Conservation (phyloP, 805 yeast species). For the Starmerella asiatica region DNA sequence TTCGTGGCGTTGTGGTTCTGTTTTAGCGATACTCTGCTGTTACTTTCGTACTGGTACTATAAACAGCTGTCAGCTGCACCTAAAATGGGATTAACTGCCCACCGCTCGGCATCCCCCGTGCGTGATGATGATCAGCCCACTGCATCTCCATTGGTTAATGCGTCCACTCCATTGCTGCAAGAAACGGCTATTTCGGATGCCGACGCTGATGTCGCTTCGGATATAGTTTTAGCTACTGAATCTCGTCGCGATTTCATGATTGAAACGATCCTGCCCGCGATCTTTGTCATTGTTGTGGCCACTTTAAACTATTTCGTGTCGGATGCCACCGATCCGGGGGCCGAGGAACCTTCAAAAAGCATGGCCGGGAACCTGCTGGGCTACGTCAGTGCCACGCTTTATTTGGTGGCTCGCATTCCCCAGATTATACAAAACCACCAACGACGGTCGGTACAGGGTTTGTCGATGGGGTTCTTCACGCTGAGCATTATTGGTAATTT, state of each 20-base stretch:
- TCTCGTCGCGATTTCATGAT: slow-evolving; percentile 17
- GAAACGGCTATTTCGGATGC: slow-evolving; percentile 2
- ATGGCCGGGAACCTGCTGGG: slow-evolving; percentile 50
- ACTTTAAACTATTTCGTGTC: slow-evolving; percentile 43
- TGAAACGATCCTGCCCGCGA: slow-evolving; percentile 41
- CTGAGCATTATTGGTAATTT: slow-evolving; percentile 63
- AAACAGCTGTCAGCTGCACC: slow-evolving; percentile 9
- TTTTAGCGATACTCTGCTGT: slow-evolving; percentile 49
- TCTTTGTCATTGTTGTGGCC: slow-evolving; percentile 53
- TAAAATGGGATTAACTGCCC: background rate
- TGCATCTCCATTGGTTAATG: background rate
- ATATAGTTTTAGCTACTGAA: slow-evolving; percentile 19
- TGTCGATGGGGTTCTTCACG: slow-evolving; percentile 66
- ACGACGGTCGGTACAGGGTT: slow-evolving; percentile 71
- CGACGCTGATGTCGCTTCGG: background rate
- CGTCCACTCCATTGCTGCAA: slow-evolving; percentile 26
- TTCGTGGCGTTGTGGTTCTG: slow-evolving; percentile 66
- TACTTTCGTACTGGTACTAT: slow-evolving; percentile 48
- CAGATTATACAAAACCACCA: slow-evolving; percentile 70
- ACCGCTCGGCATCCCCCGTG: background rate
- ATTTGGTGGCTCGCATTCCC: slow-evolving; percentile 67
- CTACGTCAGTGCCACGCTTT: slow-evolving; percentile 52
- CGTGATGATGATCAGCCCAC: slow-evolving; percentile 2
- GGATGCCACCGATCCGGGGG: slow-evolving; percentile 15
- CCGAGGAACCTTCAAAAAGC: slow-evolving; percentile 16